A percentile compares a stretch with the other conserved stretches of the same genome.
Evolutionary conservation across 345 rosid genomes (phyloP).

Genomic region (Salix caprea): DNA sequence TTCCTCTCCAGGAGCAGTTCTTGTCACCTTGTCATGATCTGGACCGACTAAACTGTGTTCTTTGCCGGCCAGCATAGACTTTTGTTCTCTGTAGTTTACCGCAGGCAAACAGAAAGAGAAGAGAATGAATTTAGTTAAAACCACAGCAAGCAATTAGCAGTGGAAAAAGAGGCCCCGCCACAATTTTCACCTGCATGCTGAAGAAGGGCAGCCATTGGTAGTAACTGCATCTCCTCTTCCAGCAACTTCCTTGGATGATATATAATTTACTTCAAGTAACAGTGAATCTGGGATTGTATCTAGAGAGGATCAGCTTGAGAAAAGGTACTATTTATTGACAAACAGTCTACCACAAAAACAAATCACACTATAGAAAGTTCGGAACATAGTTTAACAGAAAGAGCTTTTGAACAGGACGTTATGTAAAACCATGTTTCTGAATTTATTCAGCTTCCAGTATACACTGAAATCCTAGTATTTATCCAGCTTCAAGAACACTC

Average conservation of each 20-base stretch:
- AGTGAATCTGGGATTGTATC: conserved; percentile 38
- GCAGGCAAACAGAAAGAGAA: conserved; percentile 39
- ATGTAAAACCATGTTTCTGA: neutral
- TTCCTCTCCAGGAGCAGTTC: conserved; percentile 16
- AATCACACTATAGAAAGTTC: neutral
- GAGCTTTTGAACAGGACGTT: neutral
- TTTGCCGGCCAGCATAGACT: conserved; percentile 25
- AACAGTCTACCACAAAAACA: neutral
- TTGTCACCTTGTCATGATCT: conserved; percentile 8
- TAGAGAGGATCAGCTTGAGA: conserved; percentile 21
- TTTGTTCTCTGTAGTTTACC: conserved; percentile 35
- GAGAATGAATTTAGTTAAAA: neutral
- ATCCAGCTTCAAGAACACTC: neutral
- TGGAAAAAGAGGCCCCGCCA: neutral
- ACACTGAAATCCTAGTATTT: neutral
- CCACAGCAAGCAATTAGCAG: neutral
- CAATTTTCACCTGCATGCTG: conserved; percentile 41
- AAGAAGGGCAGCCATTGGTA: conserved; percentile 52
- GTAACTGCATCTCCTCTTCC: conserved; percentile 25
- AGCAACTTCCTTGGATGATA: conserved; percentile 34
- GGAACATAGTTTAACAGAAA: neutral
- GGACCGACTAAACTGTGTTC: conserved; percentile 22
- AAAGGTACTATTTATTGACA: neutral
- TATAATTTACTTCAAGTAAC: conserved; percentile 27
- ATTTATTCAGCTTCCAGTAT: neutral